Base-by-base conservation (phyloP, 2,329 filamentous ascomycete species). In the Clarireedia monteithiana region DNA sequence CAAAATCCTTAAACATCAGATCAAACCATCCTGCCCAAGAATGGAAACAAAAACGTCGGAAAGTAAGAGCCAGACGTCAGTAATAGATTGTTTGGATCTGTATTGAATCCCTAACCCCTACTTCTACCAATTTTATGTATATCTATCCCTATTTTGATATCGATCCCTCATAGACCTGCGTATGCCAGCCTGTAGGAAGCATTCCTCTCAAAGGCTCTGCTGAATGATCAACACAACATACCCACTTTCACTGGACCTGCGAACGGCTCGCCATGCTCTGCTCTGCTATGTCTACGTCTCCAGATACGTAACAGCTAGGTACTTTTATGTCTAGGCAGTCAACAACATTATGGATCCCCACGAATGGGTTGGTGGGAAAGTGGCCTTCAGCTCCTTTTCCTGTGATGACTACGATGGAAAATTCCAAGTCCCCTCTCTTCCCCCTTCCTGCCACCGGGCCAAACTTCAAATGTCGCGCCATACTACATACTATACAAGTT, bases 1-100 rank as follows among this genome's bases (percentile, higher is more conserved):
- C 38, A 24, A n/a, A 49, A 54, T 54, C 44, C 52, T 54, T 42
- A 54, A 42, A 48, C 46, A 54, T 54, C 45, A 49, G 52, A 54
- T 34, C 45, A 54, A 54, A 40, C 24, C 40, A 44, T 20, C 14
- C 9, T 20, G 23, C 23, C 6, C 17, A 20, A 44, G n/a, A 47
- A 14, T 44, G 15, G 44, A 30, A 48, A 40, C 44, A 23, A 48
- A 39, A 26, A 20, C 17, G 30, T 49, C n/a, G 14, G 17, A 7
- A 17, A 49, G 20, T 5, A 3, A 17, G 15, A 17, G n/a, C 38
- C 30, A 27, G 20, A 46, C 27, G 39, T 17, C 20, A 20, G 39
- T 42, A 42, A 20, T 42, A 42, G 39, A 42, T 42, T 17, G 17
- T 42, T 48, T 39, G 42, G 42, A 53, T 53, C 50, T 53, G 46